These are phyloP conservation scores for Yarrowia sp. DNA, from an alignment of 805 yeast genomes.

Conservation along the genomic window DNA sequence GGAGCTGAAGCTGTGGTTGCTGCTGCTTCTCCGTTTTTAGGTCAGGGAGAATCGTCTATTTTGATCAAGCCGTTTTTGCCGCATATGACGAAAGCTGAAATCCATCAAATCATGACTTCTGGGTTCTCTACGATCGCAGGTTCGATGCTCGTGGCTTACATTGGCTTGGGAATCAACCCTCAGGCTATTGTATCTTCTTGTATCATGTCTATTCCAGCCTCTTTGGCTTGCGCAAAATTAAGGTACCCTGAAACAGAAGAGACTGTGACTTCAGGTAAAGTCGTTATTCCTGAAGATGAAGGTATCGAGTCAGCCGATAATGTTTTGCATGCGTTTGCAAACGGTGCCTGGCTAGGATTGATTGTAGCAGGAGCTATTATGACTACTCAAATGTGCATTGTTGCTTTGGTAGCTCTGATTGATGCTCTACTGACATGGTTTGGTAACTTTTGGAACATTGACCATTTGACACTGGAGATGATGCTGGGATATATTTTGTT, in stretches of 20 bases:
- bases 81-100: conserved; percentile 56
- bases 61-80: conserved; percentile 59
- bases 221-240: conserved; percentile 59
- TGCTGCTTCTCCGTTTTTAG: conserved; percentile 65
- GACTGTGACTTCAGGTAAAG: conserved; percentile 50
- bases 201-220: conserved; percentile 67
- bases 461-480: conserved; percentile 52
- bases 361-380: conserved; percentile 55
- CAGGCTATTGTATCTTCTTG: conserved; percentile 64
- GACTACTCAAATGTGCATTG: conserved; percentile 59
- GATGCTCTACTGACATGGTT: conserved; percentile 59
- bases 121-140: conserved; percentile 69
- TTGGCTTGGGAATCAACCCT: conserved; percentile 59
- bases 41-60: conserved; percentile 64
- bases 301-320: conserved; percentile 45
- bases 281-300: conserved; percentile 48
- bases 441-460: conserved; percentile 61
- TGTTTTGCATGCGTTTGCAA: conserved; percentile 57
- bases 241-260: conserved; percentile 59
- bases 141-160: conserved; percentile 59
- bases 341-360: conserved; percentile 59
- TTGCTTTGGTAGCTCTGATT: conserved; percentile 55
- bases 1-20: conserved; percentile 68
- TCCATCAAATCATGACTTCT: conserved; percentile 60
- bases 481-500: conserved; percentile 57